These are phyloP conservation scores for Trypanosoma rangeli DNA, from an alignment of 208 protist species.

Conservation along the genomic window DNA sequence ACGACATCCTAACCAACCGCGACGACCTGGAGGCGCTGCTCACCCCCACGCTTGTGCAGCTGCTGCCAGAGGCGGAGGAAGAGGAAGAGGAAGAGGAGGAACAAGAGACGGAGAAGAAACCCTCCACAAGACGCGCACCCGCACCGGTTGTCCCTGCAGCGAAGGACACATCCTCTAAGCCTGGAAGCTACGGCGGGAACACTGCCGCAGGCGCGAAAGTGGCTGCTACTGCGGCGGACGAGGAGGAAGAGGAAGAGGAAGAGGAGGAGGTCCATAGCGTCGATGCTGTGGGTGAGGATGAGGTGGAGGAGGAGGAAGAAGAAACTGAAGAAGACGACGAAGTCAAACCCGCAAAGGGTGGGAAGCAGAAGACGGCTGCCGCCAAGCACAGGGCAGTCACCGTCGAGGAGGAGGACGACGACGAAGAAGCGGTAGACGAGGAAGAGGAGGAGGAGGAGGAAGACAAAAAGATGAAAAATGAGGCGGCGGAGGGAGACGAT, in stretches of 20 bases:
- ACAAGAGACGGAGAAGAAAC: slow-evolving; percentile 1
- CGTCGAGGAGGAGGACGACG: slow-evolving; percentile 16
- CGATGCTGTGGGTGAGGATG: slow-evolving; percentile 9
- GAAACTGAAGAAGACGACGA: slow-evolving; percentile 21
- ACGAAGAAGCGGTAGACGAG: slow-evolving; percentile 31
- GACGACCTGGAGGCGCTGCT: slow-evolving; percentile 81
- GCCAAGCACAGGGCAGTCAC: slow-evolving; percentile 9
- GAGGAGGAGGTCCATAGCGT: slow-evolving; percentile 28
- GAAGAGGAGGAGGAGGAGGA: slow-evolving; percentile 24
- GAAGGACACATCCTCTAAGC: neutral
- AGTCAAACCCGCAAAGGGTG: neutral
- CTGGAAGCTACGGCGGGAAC: neutral
- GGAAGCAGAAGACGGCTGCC: slow-evolving; percentile 6
- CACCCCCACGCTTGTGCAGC: slow-evolving; percentile 80
- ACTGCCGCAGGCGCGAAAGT: slow-evolving; percentile 12
- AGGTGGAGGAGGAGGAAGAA: slow-evolving; percentile 27
- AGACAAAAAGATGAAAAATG: slow-evolving; percentile 18
- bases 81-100: slow-evolving; percentile 27
- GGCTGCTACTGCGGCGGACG: slow-evolving; percentile 14
- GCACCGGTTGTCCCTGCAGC: neutral
- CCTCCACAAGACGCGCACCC: neutral
- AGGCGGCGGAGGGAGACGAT: slow-evolving; percentile 17
- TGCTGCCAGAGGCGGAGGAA: slow-evolving; percentile 71
- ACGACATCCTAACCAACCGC: slow-evolving; percentile 73
- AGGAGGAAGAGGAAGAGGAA: slow-evolving; percentile 27